Evolutionary conservation across 2,329 filamentous ascomycete genomes (phyloP).

Genomic region (Neonectria punicea): DNA sequence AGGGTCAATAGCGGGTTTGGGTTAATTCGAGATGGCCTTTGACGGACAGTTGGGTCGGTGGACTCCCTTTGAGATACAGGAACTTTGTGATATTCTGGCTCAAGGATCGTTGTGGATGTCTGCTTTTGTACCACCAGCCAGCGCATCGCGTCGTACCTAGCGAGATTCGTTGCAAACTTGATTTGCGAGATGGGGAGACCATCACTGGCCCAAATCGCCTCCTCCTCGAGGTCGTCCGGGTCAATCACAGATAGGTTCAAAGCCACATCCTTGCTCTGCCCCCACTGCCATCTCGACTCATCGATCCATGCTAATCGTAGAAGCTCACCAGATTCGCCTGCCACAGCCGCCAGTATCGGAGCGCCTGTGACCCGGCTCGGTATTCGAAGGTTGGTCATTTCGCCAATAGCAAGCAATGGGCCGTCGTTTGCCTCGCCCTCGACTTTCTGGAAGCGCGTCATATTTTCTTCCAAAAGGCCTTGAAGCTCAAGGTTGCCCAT

Average conservation of each 20-base stretch:
- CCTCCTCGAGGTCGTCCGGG: conserved; percentile 55
- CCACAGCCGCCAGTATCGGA: conserved; percentile 57
- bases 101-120: conserved; percentile 62
- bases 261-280: conserved; percentile 53
- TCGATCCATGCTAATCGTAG: conserved; percentile 65
- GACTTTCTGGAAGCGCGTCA: conserved; percentile 43
- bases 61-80: conserved; percentile 44
- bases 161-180: conserved; percentile 57
- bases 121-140: conserved; percentile 67
- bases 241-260: conserved; percentile 60
- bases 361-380: conserved; percentile 39
- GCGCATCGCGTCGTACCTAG: conserved; percentile 51
- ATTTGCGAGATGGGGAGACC: conserved; percentile 61
- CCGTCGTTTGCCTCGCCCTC: conserved; percentile 39
- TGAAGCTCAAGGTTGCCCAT: conserved; percentile 50
- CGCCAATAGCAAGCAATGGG: conserved; percentile 65
- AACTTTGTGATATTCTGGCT: conserved; percentile 59
- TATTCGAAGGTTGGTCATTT: conserved; percentile 57
- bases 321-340: conserved; percentile 68
- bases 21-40: conserved; percentile 62
- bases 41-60: conserved; percentile 22
- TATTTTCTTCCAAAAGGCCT: conserved; percentile 51
- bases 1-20: conserved; percentile 66
- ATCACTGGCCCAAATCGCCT: conserved; percentile 65
- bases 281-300: conserved; percentile 66